Evolutionary conservation across 1,284 basidiomycete genomes (phyloP).

Genomic region (Gymnopus androsaceus): DNA sequence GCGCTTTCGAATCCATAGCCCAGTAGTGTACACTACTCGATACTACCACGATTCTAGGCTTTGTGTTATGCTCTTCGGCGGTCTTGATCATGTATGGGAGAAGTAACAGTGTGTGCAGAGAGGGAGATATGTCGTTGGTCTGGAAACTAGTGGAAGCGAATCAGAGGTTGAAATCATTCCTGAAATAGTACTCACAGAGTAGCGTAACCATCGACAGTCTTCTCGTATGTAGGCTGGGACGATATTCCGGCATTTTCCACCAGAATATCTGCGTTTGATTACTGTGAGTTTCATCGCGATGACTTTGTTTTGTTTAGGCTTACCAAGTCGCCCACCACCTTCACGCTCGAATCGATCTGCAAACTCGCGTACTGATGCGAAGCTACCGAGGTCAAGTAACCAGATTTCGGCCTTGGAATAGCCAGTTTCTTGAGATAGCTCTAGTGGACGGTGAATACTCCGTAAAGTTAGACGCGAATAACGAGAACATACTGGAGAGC

Average conservation of each 20-base stretch:
- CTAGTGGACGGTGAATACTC: slow-evolving; percentile 20
- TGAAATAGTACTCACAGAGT: slow-evolving; percentile 28
- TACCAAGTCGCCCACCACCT: slow-evolving; percentile 37
- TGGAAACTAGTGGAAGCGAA: slow-evolving; percentile 35
- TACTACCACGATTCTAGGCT: slow-evolving; percentile 24
- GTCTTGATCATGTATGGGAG: slow-evolving; percentile 32
- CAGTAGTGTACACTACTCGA: slow-evolving; percentile 34
- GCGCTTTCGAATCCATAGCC: slow-evolving; percentile 26
- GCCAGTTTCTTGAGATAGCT: slow-evolving; percentile 33
- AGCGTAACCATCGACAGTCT: slow-evolving; percentile 41
- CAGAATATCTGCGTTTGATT: too few relatives aligned
- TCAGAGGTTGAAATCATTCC: neutral
- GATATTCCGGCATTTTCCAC: slow-evolving; percentile 40
- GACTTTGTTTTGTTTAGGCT: too few relatives aligned
- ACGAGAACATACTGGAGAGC: slow-evolving; percentile 21
- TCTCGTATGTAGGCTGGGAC: slow-evolving; percentile 17
- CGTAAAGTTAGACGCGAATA: neutral
- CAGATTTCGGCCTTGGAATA: slow-evolving; percentile 35
- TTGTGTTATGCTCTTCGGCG: slow-evolving; percentile 10
- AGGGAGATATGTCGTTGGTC: slow-evolving; percentile 37
- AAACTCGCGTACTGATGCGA: slow-evolving; percentile 40
- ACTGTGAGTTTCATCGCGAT: too few relatives aligned
- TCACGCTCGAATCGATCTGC: slow-evolving; percentile 38
- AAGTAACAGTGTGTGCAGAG: slow-evolving; percentile 31
- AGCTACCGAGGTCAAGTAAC: slow-evolving; percentile 39